Percentiles rank a stretch among this genome's conserved stretches.
phyloP scores from a whole-genome alignment of 2,329 filamentous ascomycete genomes.

The Aspergillus alliaceus region DNA sequence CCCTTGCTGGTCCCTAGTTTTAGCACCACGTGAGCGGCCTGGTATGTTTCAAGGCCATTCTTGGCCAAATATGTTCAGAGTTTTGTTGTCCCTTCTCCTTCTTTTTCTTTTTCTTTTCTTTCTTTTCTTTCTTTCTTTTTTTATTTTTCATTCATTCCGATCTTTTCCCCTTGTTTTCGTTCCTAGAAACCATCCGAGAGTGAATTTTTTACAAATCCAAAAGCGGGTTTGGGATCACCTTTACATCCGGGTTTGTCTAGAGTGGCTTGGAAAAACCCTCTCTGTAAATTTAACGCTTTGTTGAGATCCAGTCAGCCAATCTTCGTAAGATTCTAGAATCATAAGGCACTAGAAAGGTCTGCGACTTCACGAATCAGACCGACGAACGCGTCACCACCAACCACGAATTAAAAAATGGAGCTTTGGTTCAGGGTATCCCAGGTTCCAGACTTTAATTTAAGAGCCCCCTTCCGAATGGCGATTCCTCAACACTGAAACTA shows the following conservation, averaged over 20 bases:
- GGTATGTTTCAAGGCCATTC: too few relatives aligned
- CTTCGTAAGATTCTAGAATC: neutral
- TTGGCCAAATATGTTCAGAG: too few relatives aligned
- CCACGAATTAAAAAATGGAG: neutral
- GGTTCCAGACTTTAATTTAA: neutral
- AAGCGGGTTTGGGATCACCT: too few relatives aligned
- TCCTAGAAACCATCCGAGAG: too few relatives aligned
- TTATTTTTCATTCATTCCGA: too few relatives aligned
- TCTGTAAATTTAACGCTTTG: neutral
- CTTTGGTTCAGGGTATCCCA: neutral
- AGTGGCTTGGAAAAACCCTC: neutral
- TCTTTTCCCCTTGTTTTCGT: too few relatives aligned
- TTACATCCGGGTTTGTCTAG: too few relatives aligned
- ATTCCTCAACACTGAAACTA: neutral
- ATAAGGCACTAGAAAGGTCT: neutral
- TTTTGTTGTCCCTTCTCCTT: too few relatives aligned
- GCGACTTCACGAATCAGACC: neutral
- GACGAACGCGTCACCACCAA: neutral
- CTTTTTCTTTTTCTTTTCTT: too few relatives aligned
- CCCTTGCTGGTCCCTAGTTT: neutral
- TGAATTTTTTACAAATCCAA: too few relatives aligned
- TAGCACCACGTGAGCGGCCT: neutral
- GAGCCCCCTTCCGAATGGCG: neutral
- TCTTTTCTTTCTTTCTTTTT: too few relatives aligned
- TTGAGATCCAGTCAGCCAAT: neutral